phyloP scores from a whole-genome alignment of 345 rosid species.

The Passiflora organensis region DNA sequence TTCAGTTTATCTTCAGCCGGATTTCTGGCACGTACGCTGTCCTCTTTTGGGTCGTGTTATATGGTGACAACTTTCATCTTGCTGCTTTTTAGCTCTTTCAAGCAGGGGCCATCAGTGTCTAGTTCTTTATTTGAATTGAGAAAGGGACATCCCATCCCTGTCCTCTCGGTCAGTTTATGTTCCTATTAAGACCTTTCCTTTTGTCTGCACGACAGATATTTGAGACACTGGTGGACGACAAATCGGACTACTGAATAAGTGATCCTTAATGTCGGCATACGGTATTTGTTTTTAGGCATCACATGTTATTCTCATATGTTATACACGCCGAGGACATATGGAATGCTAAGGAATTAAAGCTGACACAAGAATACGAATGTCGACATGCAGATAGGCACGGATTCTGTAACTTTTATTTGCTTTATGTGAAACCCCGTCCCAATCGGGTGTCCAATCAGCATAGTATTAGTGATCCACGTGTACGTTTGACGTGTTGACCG shows the following conservation, averaged over 20 bases:
- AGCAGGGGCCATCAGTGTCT: neutral
- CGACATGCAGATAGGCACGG: too few species aligned
- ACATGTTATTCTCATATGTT: neutral
- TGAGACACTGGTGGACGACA: neutral
- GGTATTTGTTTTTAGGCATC: neutral
- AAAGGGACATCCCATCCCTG: neutral
- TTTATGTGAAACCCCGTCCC: too few species aligned
- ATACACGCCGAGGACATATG: neutral
- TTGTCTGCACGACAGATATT: neutral
- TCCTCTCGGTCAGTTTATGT: conserved; percentile 5
- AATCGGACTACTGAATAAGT: too few species aligned
- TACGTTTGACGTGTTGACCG: too few species aligned
- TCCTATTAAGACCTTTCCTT: neutral
- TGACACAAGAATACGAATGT: neutral
- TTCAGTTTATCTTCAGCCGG: conserved; percentile 18
- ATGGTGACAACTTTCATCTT: conserved; percentile 9
- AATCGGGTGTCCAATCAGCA: too few species aligned
- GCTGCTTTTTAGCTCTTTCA: conserved; percentile 2
- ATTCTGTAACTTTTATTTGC: too few species aligned
- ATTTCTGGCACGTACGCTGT: conserved; percentile 25
- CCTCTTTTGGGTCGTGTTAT: neutral
- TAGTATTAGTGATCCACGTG: too few species aligned
- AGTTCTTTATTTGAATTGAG: conserved; percentile 4
- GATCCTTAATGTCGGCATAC: neutral
- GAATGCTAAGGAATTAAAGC: neutral